Evolutionary conservation across 768 basidiomycete genomes (phyloP), one percentile per base, ranked within the genome.

Genomic region (Dendrothele bispora): DNA sequence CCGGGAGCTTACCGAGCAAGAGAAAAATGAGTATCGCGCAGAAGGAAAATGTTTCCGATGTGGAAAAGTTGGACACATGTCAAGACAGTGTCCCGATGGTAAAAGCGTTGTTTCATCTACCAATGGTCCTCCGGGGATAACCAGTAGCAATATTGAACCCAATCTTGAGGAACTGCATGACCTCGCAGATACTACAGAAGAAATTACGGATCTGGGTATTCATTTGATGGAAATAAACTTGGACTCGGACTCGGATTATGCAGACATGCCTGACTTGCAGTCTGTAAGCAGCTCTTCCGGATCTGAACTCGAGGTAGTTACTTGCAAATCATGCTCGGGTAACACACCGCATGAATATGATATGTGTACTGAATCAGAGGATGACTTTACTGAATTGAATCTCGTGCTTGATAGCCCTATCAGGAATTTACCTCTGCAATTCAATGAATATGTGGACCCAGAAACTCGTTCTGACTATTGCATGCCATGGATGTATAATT

Each of bases 11-110:
- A 27, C 49, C 21, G 42, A 50, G 10, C 43, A 50, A 12, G 49
- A 50, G 25, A 50, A 50, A 26, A 43, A 50, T 4, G 49, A 50
- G 10, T 44, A 38, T 18, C 34, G 49, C 5, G 41, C 49, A 6
- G 20, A 24, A 3, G 49, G 49, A 5, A 44, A 39, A 32, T 50
- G 49, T 24, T 50, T 50, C 42, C 49, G 36, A 28, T 50, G 49
- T 39, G 36, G 36, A 8, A 42, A 38, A 17, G 30, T 35, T 7
- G 48, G 48, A 7, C 48, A 50, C 24, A 50, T 50, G 48, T 22
- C 41, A 6, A 17, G 41, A 27, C 48, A 43, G 28, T 49, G 48
- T 20, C 48, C 48, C 14, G 7, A 43, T 11, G 41, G 48, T 7
- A 50, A 50, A 18, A 25, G 18, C 6, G n/a, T n/a, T n/a, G n/a